Base-by-base conservation (phyloP, 495 filamentous ascomycete species). In the Penicillium psychrofluorescens region DNA sequence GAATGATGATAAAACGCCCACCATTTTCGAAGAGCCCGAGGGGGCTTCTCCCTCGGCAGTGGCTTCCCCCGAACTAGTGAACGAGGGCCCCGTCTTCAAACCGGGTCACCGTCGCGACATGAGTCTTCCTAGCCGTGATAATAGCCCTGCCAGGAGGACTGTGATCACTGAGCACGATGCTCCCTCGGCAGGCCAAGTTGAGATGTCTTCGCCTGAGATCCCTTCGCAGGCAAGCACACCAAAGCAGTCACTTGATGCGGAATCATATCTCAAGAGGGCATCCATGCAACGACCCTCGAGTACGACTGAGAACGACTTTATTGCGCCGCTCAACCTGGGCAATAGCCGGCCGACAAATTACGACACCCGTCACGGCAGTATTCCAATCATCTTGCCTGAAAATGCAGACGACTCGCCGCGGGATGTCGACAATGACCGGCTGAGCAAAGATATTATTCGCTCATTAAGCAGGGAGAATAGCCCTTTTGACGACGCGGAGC, bases 371-470 rank as follows among this genome's bases (percentile, higher is more conserved):
- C 54, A 46, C 11, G 46, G 56, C 15, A 47, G 54, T 5, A 53
- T 68, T 35, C 72, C 79, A 30, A 62, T 70, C 15, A 73, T 79
- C 2, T 53, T 77, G 8, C 75, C 79, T 11, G 68, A 73, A 7
- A 81, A 78, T 40, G 76, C 78, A 4, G 74, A 79, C 6, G 63
- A 69, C 12, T 75, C 71, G 1, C 62, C 72, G 10, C 70, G 83
- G 38, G 75, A 87, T 41, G 75, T 81, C 30, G 86, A 94, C 50
- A 90, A 76, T 51, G 89, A 95, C 46, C 75, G 80, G 40, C 62
- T 94, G 39, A 68, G 83, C 28, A 83, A 88, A 49, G 89, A 95
- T 50, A 94, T 94, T 30, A 85, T 90, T 22, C 79, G 77, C 31
- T 85, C 80, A n/a, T 62, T 92, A 10, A 88, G 76, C 51, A 75